Conservation (phyloP, 2,329 filamentous ascomycete genomes). For the Fusarium praegraminearum region DNA sequence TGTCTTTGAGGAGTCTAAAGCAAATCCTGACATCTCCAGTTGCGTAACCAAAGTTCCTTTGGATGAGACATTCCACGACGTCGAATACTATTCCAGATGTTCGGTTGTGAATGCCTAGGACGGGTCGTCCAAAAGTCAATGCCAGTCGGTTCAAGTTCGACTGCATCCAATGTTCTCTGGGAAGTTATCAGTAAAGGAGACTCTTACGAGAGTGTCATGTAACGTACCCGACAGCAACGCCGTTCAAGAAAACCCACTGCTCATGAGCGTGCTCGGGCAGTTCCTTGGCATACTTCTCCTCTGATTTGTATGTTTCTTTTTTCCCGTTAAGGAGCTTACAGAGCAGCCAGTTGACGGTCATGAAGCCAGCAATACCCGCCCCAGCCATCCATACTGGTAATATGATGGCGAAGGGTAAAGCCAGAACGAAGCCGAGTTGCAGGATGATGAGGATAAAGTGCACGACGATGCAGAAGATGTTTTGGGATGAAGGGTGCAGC, state of each 20-base stretch:
- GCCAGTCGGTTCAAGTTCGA: conserved; percentile 78
- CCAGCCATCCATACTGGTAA: conserved; percentile 63
- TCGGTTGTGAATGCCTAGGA: conserved; percentile 80
- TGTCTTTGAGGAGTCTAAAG: conserved; percentile 71
- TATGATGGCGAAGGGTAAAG: conserved; percentile 63
- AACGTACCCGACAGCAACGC: conserved; percentile 71
- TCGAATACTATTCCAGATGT: conserved; percentile 82
- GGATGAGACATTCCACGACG: conserved; percentile 80
- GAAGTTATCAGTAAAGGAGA: conserved; percentile 18
- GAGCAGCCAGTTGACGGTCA: conserved; percentile 63
- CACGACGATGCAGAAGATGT: conserved; percentile 67
- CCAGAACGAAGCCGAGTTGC: conserved; percentile 71
- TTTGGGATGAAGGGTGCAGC: conserved; percentile 68
- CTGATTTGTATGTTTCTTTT: conserved; percentile 62
- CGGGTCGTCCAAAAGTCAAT: conserved; percentile 76
- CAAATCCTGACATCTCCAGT: conserved; percentile 75
- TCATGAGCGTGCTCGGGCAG: conserved; percentile 68
- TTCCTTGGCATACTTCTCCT: conserved; percentile 63
- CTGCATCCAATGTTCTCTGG: conserved; percentile 73
- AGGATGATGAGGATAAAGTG: conserved; percentile 69
- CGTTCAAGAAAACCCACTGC: conserved; percentile 85
- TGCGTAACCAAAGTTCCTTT: conserved; percentile 79
- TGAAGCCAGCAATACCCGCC: conserved; percentile 57
- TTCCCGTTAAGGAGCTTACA: conserved; percentile 65
- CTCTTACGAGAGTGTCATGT: background rate